These are phyloP conservation scores for Zygosaccharomyces gambellarensis DNA, from an alignment of 805 yeast genomes.

Conservation along the genomic window DNA sequence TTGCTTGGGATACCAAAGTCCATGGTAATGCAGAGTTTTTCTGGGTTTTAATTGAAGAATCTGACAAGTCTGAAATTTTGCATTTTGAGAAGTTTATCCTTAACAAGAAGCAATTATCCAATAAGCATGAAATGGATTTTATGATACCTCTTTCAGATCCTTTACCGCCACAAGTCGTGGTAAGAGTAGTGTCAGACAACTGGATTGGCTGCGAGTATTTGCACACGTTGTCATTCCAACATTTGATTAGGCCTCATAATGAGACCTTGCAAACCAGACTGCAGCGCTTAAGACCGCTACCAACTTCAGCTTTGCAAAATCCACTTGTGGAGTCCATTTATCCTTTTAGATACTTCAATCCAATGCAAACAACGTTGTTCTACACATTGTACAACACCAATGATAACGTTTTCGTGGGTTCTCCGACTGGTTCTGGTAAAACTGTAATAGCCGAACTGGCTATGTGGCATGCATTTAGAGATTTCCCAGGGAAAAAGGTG, in stretches of 20 bases:
- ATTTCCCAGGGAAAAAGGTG: conserved; percentile 77
- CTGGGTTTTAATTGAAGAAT: conserved; percentile 90
- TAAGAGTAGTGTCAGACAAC: conserved; percentile 72
- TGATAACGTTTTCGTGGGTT: conserved; percentile 83
- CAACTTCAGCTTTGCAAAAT: conserved; percentile 73
- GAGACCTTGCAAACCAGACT: conserved; percentile 82
- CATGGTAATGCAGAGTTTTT: conserved; percentile 85
- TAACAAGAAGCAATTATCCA: conserved; percentile 49
- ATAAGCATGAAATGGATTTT: conserved; percentile 72
- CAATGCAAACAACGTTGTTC: conserved; percentile 97
- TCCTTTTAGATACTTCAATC: conserved; percentile 82
- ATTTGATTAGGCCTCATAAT: conserved; percentile 80
- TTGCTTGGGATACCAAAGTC: conserved; percentile 73
- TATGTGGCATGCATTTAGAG: conserved; percentile 90
- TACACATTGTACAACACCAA: conserved; percentile 79
- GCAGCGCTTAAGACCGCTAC: conserved; percentile 78
- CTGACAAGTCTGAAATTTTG: conserved; percentile 63
- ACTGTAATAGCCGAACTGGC: conserved; percentile 96
- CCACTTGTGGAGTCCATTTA: conserved; percentile 64
- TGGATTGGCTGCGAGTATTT: conserved; percentile 86
- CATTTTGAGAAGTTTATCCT: conserved; percentile 80
- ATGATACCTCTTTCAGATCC: conserved; percentile 90
- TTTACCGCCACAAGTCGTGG: conserved; percentile 80
- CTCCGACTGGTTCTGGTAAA: conserved; percentile 98
- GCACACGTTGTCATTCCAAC: conserved; percentile 81